Conservation (phyloP, 129 eudicot species). For the Chrysanthemum makinoi region DNA sequence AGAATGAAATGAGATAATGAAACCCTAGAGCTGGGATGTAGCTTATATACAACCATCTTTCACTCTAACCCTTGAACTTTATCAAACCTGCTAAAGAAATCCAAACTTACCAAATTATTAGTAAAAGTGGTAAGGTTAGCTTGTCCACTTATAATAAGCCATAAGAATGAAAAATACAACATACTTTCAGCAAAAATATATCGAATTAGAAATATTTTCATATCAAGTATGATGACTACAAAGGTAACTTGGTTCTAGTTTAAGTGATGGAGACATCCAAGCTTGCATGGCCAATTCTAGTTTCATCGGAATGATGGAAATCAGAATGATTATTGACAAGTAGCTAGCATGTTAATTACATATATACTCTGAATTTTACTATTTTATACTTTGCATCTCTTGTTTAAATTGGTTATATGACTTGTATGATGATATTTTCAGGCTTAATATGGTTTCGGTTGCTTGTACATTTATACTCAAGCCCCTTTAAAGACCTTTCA, state of each 20-base stretch:
- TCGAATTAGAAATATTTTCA: background rate
- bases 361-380: background rate
- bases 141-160: too few species aligned
- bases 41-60: too few species aligned
- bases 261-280: background rate
- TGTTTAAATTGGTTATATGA: background rate
- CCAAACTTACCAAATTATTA: too few species aligned
- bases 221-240: background rate
- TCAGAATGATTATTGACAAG: background rate
- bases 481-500: too few species aligned
- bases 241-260: background rate
- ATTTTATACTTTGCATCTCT: background rate
- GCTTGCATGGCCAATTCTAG: constrained; percentile 10
- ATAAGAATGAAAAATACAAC: too few species aligned
- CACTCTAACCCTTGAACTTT: too few species aligned
- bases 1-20: too few species aligned
- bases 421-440: background rate
- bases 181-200: too few species aligned
- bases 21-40: too few species aligned
- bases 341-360: background rate
- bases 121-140: too few species aligned
- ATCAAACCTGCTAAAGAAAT: too few species aligned
- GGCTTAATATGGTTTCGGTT: background rate
- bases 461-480: background rate
- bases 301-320: background rate